Evolutionary conservation across 2,329 filamentous ascomycete species (phyloP).

Genomic region (Hymenoscyphus albidus): DNA sequence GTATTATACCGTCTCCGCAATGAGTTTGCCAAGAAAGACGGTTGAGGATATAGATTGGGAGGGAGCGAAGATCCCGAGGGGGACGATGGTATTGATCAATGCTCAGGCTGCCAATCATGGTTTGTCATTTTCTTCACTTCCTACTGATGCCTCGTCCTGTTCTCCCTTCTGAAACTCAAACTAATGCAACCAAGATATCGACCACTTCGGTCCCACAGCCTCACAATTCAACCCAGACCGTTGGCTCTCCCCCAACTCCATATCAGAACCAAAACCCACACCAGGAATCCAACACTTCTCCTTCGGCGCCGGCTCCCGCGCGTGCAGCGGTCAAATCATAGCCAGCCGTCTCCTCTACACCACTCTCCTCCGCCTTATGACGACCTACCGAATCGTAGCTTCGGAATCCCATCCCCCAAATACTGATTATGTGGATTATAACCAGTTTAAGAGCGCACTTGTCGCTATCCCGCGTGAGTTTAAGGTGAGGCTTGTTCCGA

Average conservation of each 20-base stretch:
- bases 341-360: conserved; percentile 48
- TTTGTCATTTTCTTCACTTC: conserved; percentile 26
- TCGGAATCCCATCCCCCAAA: conserved; percentile 49
- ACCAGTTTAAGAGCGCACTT: conserved; percentile 55
- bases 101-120: conserved; percentile 52
- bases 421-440: conserved; percentile 60
- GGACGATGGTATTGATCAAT: conserved; percentile 53
- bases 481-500: conserved; percentile 52
- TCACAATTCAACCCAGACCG: conserved; percentile 46
- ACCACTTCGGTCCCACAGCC: conserved; percentile 46
- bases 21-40: conserved; percentile 50
- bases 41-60: conserved; percentile 49
- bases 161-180: not conserved
- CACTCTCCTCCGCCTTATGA: conserved; percentile 46
- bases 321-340: conserved; percentile 50
- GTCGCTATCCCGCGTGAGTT: conserved; percentile 58
- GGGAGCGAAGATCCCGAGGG: conserved; percentile 47
- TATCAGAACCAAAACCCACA: conserved; percentile 32
- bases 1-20: conserved; percentile 51
- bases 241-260: conserved; percentile 39
- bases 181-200: conserved; percentile 37
- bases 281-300: conserved; percentile 42
- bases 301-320: conserved; percentile 49
- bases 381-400: conserved; percentile 47
- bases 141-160: not conserved